These are phyloP conservation scores for Stentor coeruleus DNA, from an alignment of 73 alveolate genomes.

Conservation along the genomic window DNA sequence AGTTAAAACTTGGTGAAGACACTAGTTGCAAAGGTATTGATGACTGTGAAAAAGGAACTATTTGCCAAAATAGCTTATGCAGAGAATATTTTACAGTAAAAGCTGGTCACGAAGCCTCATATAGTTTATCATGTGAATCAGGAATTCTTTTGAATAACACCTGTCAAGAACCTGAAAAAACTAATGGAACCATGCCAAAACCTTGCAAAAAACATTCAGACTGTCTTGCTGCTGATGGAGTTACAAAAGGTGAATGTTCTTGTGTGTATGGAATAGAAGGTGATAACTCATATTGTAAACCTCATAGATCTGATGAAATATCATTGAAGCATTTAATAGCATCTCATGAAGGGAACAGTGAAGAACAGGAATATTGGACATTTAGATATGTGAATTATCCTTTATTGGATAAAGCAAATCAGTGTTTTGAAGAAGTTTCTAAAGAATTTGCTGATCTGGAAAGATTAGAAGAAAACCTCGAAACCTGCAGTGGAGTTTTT, in stretches of 20 bases:
- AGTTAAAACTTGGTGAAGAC: neutral
- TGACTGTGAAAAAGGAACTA: conserved; percentile 12
- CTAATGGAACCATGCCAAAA: conserved; percentile 2
- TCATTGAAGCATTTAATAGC: neutral
- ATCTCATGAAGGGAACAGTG: neutral
- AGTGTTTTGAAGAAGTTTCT: neutral
- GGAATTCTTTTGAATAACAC: neutral
- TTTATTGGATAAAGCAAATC: neutral
- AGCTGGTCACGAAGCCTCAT: neutral
- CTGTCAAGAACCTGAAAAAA: neutral
- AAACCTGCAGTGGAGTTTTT: too few species aligned
- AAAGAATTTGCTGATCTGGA: neutral
- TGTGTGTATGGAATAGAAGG: neutral
- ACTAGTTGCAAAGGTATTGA: neutral
- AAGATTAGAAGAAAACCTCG: neutral
- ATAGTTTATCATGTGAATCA: neutral
- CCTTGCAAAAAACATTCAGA: neutral
- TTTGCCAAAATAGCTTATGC: conserved; percentile 15
- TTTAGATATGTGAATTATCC: neutral
- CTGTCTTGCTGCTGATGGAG: conserved; percentile 17
- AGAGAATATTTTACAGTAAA: neutral
- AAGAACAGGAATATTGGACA: neutral
- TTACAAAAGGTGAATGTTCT: neutral
- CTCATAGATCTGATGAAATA: neutral
- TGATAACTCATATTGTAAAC: neutral